Conservation (phyloP, 2,329 filamentous ascomycete genomes). For the Calonectria honghensis region DNA sequence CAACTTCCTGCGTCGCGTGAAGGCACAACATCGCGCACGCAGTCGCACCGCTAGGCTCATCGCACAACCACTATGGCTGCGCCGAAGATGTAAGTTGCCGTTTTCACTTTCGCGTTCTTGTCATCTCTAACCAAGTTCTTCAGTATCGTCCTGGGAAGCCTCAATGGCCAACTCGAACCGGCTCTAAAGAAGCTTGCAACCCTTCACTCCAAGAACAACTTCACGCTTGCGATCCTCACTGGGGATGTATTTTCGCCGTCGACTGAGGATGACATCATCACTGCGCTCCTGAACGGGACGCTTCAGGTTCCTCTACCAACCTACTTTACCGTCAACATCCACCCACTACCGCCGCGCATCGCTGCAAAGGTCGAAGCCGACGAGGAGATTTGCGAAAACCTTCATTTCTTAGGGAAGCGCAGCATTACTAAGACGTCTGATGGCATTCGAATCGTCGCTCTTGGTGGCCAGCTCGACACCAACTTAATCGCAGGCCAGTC, state of each 20-base stretch:
- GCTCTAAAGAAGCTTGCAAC: conserved; percentile 87
- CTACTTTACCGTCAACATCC: conserved; percentile 90
- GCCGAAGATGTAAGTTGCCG: conserved; percentile 67
- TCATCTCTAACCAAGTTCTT: conserved; percentile 39
- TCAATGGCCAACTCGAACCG: conserved; percentile 85
- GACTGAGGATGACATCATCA: conserved; percentile 75
- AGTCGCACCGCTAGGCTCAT: conserved; percentile 41
- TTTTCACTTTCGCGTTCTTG: neutral
- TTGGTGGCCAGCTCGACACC: conserved; percentile 84
- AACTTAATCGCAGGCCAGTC: conserved; percentile 77
- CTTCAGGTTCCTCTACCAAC: conserved; percentile 86
- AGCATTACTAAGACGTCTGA: conserved; percentile 92
- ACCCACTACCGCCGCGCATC: conserved; percentile 81
- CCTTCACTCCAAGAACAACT: conserved; percentile 90
- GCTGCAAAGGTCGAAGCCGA: conserved; percentile 83
- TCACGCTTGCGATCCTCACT: conserved; percentile 88
- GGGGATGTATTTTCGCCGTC: conserved; percentile 86
- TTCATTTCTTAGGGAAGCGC: conserved; percentile 92
- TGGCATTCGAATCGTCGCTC: conserved; percentile 88
- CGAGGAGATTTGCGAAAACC: conserved; percentile 88
- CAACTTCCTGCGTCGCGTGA: conserved; percentile 27
- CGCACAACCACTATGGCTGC: conserved; percentile 63
- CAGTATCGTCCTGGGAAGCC: conserved; percentile 87
- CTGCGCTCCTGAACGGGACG: conserved; percentile 81
- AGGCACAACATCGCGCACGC: conserved; percentile 40